A percentile compares a stretch with the other conserved stretches of the same genome.
These are phyloP conservation scores for Epichloe festucae DNA, from an alignment of 2,329 filamentous ascomycete species.

Conservation along the genomic window DNA sequence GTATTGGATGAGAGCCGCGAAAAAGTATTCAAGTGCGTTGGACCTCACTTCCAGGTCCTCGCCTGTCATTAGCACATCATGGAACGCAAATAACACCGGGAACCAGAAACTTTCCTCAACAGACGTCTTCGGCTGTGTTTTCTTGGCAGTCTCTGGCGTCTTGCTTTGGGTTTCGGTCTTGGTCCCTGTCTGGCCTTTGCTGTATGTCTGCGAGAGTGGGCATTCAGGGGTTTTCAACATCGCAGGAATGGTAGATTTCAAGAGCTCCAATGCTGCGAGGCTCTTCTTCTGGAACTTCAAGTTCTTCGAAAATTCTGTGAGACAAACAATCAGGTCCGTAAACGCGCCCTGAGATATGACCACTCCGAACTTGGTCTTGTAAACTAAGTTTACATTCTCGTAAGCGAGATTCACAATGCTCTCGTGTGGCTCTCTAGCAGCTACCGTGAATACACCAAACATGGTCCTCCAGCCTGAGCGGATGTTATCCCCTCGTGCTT, in stretches of 20 bases:
- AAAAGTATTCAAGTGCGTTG: conserved; percentile 86
- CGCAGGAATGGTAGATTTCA: conserved; percentile 85
- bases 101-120: conserved; percentile 99
- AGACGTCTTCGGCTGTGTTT: conserved; percentile 63
- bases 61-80: conserved; percentile 97
- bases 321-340: conserved; percentile 85
- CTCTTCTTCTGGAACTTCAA: conserved; percentile 98
- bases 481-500: conserved; percentile 91
- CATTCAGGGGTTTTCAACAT: conserved; percentile 96
- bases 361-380: conserved; percentile 88
- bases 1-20: conserved; percentile 81
- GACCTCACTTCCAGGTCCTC: conserved; percentile 94
- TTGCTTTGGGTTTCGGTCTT: conserved; percentile 31
- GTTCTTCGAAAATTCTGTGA: conserved; percentile 99
- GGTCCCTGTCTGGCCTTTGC: conserved; percentile 16
- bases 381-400: conserved; percentile 91
- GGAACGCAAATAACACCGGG: conserved; percentile 92
- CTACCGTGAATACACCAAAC: conserved; percentile 97
- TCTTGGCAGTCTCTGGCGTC: conserved; percentile 29
- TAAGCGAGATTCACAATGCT: conserved; percentile 93
- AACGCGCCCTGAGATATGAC: conserved; percentile 96
- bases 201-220: conserved; percentile 59
- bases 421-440: conserved; percentile 85
- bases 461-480: conserved; percentile 97
- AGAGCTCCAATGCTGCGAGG: conserved; percentile 81